Conservation (phyloP, 208 protist genomes). For the Acanthamoeba triangularis region DNA sequence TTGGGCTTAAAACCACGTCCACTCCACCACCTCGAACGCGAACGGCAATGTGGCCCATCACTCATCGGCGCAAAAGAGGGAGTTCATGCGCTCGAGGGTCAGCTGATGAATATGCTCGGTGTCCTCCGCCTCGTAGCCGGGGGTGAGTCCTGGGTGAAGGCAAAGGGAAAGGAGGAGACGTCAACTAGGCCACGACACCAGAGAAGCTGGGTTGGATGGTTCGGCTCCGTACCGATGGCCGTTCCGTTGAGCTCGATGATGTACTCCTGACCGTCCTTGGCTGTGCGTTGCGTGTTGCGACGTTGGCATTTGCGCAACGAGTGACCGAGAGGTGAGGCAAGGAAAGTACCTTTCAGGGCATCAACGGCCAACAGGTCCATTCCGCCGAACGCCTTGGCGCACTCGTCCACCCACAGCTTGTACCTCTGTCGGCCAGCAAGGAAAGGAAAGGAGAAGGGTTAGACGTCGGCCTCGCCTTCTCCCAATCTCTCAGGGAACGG, state of each 20-base stretch:
- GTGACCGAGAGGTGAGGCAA: neutral
- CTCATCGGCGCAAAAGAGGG: neutral
- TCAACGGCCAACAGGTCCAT: neutral
- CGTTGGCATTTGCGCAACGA: neutral
- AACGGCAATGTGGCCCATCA: too few species aligned
- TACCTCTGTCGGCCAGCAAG: neutral
- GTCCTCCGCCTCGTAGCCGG: constrained; percentile 26
- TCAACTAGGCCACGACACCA: neutral
- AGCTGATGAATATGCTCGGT: constrained; percentile 24
- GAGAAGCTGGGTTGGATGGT: neutral
- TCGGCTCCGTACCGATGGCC: constrained; percentile 20
- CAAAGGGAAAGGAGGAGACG: neutral
- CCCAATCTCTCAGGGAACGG: neutral
- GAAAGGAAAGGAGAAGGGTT: neutral
- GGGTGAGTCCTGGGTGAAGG: neutral
- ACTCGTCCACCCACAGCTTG: constrained; percentile 44
- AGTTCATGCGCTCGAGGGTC: constrained; percentile 23
- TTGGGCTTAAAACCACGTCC: too few species aligned
- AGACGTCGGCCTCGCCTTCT: neutral
- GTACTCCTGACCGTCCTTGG: constrained; percentile 68
- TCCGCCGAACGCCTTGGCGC: constrained; percentile 7
- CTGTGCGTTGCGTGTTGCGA: neutral
- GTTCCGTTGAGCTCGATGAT: constrained; percentile 74
- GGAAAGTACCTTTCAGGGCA: neutral
- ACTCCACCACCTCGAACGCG: too few species aligned